Conservation (phyloP, 495 filamentous ascomycete genomes). For the Sabuloglossum arenarium region DNA sequence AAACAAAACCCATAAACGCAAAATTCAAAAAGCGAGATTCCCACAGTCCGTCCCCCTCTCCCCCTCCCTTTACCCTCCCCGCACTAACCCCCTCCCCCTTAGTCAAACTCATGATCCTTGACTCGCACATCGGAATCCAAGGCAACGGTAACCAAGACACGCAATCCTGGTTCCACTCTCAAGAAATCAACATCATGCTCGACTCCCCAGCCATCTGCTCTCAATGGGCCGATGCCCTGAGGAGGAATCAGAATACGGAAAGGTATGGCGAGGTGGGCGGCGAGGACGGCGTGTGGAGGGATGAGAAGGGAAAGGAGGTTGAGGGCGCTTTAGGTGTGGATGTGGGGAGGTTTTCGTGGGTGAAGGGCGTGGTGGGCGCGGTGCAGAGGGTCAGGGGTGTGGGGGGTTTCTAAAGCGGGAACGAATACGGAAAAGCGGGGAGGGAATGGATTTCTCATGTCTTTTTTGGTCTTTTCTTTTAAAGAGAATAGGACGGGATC, state of each 20-base stretch:
- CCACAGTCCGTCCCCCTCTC: constrained; percentile 19
- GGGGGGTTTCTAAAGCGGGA: constrained; percentile 30
- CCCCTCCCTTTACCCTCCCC: background rate
- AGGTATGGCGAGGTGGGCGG: constrained; percentile 33
- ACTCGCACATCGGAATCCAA: constrained; percentile 43
- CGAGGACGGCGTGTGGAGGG: constrained; percentile 40
- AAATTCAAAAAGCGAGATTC: constrained; percentile 40
- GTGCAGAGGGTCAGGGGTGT: constrained; percentile 38
- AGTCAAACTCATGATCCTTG: constrained; percentile 55
- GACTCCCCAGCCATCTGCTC: constrained; percentile 38
- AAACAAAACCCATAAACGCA: constrained; percentile 39
- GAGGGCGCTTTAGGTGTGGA: constrained; percentile 37
- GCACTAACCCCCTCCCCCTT: background rate
- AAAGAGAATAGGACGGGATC: no score
- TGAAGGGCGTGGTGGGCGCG: constrained; percentile 38
- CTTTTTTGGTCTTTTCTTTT: no score
- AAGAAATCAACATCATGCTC: constrained; percentile 56
- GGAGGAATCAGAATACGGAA: constrained; percentile 50
- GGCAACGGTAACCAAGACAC: constrained; percentile 66
- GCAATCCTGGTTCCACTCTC: constrained; percentile 58
- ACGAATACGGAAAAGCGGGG: no score
- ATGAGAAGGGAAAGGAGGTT: constrained; percentile 31
- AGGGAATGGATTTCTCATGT: no score
- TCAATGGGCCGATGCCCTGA: constrained; percentile 38
- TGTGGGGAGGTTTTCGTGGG: constrained; percentile 37